Evolutionary conservation across 768 basidiomycete genomes (phyloP), one percentile per base, ranked within the genome.

Genomic region (Pulveroboletus sp.): DNA sequence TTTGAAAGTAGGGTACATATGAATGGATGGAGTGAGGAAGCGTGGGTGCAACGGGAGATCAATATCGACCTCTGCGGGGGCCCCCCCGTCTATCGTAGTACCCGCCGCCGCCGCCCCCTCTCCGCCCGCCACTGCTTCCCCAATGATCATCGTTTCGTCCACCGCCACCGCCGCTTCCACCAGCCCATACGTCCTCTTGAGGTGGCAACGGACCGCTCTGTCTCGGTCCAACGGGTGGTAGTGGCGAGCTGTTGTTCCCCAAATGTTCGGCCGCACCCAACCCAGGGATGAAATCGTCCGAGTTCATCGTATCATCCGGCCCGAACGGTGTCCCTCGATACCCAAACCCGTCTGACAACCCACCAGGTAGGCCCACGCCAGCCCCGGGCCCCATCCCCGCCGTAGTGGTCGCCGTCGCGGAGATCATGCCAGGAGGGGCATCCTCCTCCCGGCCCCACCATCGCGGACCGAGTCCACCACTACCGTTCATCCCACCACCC

Each of bases 261-360:
- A 69, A 50, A 26, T 62, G 63, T 0, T 68, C 68, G 3, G 64
- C 60, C 7, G 70, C 70, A 10, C 81, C 78, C 51, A 87, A 72
- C 1, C 86, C 86, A 27, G 86, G 87, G 17, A 87, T 81, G 53
- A 76, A 73, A 53, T 82, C 82, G 39, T 85, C 84, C 43, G 63
- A 64, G n/a, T 60, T 69, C 45, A 63, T 69, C 43, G 46, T 41
- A 27, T 64, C 66, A 33, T 61, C 67, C 27, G 47, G 50, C 31
- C 57, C 61, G 38, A 68, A 63, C 35, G 54, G 35, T 15, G 39
- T 26, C 18, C 65, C 64, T 5, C 65, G 63, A 13, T 61, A 59
- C 46, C 65, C 57, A 14, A 57, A 57, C 17, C 57, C 60, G 8
- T 57, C 62, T 8, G 53, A 46, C 32, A 59, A 2, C 18, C 48